These are phyloP conservation scores for Calonectria montana DNA, from an alignment of 2,329 filamentous ascomycete species.

Conservation along the genomic window DNA sequence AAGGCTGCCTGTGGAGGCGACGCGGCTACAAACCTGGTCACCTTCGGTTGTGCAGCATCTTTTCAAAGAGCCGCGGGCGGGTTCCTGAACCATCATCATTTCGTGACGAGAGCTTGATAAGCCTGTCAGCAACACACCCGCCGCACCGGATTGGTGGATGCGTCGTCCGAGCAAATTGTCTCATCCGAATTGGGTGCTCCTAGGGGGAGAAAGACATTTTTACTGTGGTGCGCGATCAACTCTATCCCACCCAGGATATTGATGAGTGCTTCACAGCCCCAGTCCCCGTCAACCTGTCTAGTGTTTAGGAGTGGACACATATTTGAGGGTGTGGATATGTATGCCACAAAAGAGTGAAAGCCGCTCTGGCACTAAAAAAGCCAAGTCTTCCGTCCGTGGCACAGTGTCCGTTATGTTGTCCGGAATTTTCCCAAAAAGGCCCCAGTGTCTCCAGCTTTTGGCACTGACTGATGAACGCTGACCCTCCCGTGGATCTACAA, in stretches of 20 bases:
- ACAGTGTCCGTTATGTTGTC: constrained; percentile 32
- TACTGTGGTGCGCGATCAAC: background rate
- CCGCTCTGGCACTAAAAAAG: constrained; percentile 29
- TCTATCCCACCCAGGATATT: background rate
- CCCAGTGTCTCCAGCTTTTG: constrained; percentile 3
- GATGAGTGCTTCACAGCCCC: constrained; percentile 1
- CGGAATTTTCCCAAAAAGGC: background rate
- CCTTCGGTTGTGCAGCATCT: background rate
- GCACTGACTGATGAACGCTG: constrained; percentile 10
- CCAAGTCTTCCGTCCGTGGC: constrained; percentile 31
- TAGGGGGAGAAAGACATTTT: background rate
- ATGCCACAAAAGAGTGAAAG: background rate
- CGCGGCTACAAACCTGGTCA: constrained; percentile 32
- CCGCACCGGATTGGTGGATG: constrained; percentile 16
- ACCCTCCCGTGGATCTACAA: constrained; percentile 14
- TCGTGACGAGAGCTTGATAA: constrained; percentile 18
- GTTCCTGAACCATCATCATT: constrained; percentile 22
- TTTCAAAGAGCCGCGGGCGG: constrained; percentile 11
- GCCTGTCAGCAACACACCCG: constrained; percentile 16
- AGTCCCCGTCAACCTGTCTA: background rate
- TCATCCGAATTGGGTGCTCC: background rate
- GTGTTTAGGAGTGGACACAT: background rate
- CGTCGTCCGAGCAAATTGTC: background rate
- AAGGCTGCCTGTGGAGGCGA: constrained; percentile 35
- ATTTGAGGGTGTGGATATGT: constrained; percentile 13